These are phyloP conservation scores for Schizophyllum amplum DNA, from an alignment of 1,284 basidiomycete genomes.

Conservation along the genomic window DNA sequence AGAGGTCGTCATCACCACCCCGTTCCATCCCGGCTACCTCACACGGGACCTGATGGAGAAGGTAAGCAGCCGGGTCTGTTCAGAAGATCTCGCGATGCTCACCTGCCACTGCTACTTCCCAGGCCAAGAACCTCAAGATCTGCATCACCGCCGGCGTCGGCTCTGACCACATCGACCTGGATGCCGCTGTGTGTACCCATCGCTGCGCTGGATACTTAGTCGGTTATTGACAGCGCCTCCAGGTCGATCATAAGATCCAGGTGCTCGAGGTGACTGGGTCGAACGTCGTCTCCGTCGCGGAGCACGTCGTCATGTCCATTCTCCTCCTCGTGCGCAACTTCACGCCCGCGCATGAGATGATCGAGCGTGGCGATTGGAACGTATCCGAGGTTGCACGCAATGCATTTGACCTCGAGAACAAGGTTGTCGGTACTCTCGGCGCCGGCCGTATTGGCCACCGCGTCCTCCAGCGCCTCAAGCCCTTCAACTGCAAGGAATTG, in stretches of 20 bases:
- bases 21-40: conserved; percentile 90
- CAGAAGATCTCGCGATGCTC: neutral
- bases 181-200: conserved; percentile 45
- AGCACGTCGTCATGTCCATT: conserved; percentile 77
- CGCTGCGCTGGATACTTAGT: neutral
- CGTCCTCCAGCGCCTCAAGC: conserved; percentile 80
- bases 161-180: conserved; percentile 89
- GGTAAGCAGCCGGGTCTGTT: conserved; percentile 21
- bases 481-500: conserved; percentile 89
- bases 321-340: conserved; percentile 86
- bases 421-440: conserved; percentile 86
- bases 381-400: conserved; percentile 77
- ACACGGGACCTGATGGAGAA: conserved; percentile 73
- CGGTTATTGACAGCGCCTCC: conserved; percentile 9
- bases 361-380: conserved; percentile 78
- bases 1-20: conserved; percentile 82
- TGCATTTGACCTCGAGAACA: conserved; percentile 85
- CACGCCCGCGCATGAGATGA: conserved; percentile 79
- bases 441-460: conserved; percentile 86
- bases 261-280: conserved; percentile 81
- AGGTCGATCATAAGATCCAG: conserved; percentile 72
- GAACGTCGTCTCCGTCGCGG: conserved; percentile 88
- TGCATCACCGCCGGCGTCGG: conserved; percentile 94
- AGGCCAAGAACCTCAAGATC: conserved; percentile 88
- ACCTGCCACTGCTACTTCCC: conserved; percentile 10